These are phyloP conservation scores for Podila epicladia DNA, from an alignment of 192 early-diverging fungal species.

Conservation along the genomic window DNA sequence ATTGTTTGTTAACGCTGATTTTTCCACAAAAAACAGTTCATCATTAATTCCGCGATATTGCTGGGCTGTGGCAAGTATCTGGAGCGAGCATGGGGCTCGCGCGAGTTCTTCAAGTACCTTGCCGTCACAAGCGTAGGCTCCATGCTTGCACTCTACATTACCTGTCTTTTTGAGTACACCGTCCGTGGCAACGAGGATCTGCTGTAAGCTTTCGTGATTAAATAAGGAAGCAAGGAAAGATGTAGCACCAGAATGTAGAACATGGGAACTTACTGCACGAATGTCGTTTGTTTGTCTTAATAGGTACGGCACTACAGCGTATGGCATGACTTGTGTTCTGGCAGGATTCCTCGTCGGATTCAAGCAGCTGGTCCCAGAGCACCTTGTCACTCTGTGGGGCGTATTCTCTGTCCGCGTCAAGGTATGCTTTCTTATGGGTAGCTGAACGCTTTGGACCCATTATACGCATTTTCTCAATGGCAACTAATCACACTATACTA, in stretches of 20 bases:
- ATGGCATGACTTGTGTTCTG: constrained; percentile 78
- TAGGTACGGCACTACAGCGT: constrained; percentile 67
- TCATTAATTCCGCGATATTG: constrained; percentile 10
- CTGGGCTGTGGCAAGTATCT: constrained; percentile 75
- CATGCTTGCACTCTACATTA: constrained; percentile 57
- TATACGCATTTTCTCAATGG: constrained; percentile 49
- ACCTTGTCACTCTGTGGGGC: constrained; percentile 74
- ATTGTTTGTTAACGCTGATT: background rate
- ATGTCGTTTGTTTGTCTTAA: background rate
- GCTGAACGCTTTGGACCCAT: constrained; percentile 48
- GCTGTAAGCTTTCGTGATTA: constrained; percentile 50
- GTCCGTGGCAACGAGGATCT: constrained; percentile 57
- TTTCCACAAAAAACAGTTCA: background rate
- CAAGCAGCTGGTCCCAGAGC: constrained; percentile 92
- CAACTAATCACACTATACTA: background rate
- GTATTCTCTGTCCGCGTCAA: constrained; percentile 79
- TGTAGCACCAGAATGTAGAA: too few species aligned
- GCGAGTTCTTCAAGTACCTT: constrained; percentile 73
- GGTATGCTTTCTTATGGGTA: constrained; percentile 55
- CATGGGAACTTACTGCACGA: too few species aligned
- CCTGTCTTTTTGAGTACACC: constrained; percentile 62
- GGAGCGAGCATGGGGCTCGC: constrained; percentile 81
- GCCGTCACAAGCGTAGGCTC: constrained; percentile 57
- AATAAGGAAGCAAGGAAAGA: too few species aligned
- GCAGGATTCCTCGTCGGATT: constrained; percentile 86